Base-by-base conservation (phyloP, 768 basidiomycete species). In the Mycena maculata region DNA sequence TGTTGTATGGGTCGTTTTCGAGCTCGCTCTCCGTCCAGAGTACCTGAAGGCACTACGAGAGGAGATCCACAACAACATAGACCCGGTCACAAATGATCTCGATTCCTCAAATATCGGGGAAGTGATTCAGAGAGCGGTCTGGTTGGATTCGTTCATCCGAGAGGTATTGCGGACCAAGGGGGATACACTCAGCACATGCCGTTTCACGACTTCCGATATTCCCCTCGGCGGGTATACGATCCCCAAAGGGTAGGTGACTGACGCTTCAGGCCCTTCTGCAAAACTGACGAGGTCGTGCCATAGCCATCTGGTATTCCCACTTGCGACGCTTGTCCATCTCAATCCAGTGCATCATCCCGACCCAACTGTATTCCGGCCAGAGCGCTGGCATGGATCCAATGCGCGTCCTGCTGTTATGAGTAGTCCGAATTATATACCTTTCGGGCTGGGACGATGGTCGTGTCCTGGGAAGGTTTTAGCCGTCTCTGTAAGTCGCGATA, bases 91-190 rank as follows among this genome's bases (percentile, higher is more conserved):
- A 22, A 73, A 72, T 33, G 65, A 69, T 10, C 52, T 69, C 36
- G 77, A 76, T 16, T 36, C 58, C 18, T 42, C 70, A 18, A 70
- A 70, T 38, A 69, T 77, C 38, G 74, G 74, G 6, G 72, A 76
- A 2, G 74, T 73, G 7, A 50, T 79, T 23, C 75, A 74, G n/a
- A 74, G 74, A 16, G 74, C 76, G 1, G 69, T 67, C 16, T 59
- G 72, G 38, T 60, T 78, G 20, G 79, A 80, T 60, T 78, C 78
- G 1, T 80, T 80, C 69, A 76, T 79, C 30, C 76, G 79, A 5
- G 78, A 80, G 54, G 79, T 80, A 15, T 73, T 80, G 75, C 76
- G 78, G 18, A 75, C 76, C 15, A 80, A 80, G 64, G 79, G 79
- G 20, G 78, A 79, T 55, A 78, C 77, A 9, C 71, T 80, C 44